phyloP scores from a whole-genome alignment of 139 green algal genomes.

The Penium margaritaceum region DNA sequence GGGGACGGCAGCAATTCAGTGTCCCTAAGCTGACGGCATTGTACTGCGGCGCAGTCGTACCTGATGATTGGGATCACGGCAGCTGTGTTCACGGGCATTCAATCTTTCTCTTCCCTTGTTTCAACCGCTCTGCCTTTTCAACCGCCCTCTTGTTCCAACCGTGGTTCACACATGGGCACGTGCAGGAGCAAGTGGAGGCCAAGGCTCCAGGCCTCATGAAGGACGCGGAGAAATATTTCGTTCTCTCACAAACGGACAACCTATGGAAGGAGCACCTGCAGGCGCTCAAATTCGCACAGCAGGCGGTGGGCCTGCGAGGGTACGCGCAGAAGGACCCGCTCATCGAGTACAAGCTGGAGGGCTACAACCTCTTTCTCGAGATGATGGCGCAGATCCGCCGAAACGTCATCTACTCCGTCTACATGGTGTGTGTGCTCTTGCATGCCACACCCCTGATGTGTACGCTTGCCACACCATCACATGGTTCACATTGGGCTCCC shows the following conservation, averaged over 20 bases:
- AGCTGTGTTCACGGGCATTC: too few relatives aligned
- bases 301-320: slow-evolving; percentile 83
- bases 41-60: too few relatives aligned
- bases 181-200: slow-evolving; percentile 12
- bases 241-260: slow-evolving; percentile 88
- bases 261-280: slow-evolving; percentile 96
- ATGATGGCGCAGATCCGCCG: slow-evolving; percentile 81
- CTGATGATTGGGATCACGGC: too few relatives aligned
- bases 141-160: too few relatives aligned
- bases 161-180: too few relatives aligned
- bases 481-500: too few relatives aligned
- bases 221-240: slow-evolving; percentile 87
- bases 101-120: too few relatives aligned
- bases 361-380: slow-evolving; percentile 77
- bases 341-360: slow-evolving; percentile 98
- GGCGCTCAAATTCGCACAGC: slow-evolving; percentile 95
- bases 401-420: slow-evolving; percentile 98
- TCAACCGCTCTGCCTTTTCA: background rate
- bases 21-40: too few relatives aligned
- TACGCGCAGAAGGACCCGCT: slow-evolving; percentile 86
- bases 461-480: too few relatives aligned
- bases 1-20: too few relatives aligned
- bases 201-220: slow-evolving; percentile 61
- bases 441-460: too few relatives aligned
- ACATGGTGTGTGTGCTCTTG: slow-evolving; percentile 58